These are phyloP conservation scores for Amanita pallidorosea DNA, from an alignment of 768 basidiomycete species.

Conservation along the genomic window DNA sequence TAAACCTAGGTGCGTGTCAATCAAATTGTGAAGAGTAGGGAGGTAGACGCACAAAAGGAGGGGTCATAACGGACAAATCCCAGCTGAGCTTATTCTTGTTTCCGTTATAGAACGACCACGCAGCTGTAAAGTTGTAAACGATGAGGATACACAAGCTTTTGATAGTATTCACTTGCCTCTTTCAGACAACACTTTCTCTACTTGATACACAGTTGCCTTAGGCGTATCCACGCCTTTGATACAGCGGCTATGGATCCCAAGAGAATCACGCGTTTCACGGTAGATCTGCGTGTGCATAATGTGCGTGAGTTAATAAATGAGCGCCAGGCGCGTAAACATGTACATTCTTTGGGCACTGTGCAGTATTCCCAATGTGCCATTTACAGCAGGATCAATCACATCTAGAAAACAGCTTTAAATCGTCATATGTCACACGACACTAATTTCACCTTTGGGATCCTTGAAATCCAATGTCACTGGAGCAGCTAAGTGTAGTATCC, in stretches of 20 bases:
- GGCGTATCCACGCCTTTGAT: conserved; percentile 32
- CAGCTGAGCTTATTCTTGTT: conserved; percentile 18
- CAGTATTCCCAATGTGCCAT: conserved; percentile 58
- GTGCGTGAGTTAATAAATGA: too few relatives aligned
- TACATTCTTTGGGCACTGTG: conserved; percentile 46
- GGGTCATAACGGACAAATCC: conserved; percentile 44
- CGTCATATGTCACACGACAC: too few relatives aligned
- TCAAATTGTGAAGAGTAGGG: background rate
- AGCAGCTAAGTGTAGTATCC: conserved; percentile 58
- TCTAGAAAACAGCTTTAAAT: conserved; percentile 22
- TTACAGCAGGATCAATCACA: conserved; percentile 58
- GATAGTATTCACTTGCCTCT: conserved; percentile 20
- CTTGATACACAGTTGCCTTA: conserved; percentile 35
- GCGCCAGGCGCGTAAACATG: conserved; percentile 11
- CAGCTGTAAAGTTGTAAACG: conserved; percentile 17
- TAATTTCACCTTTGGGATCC: conserved; percentile 24
- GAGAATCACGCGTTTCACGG: conserved; percentile 57
- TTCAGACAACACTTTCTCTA: conserved; percentile 62
- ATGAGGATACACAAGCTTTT: background rate
- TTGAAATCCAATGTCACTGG: conserved; percentile 38
- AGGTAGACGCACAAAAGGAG: conserved; percentile 31
- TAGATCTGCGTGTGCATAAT: conserved; percentile 7
- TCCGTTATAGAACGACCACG: conserved; percentile 28
- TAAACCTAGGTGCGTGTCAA: conserved; percentile 14
- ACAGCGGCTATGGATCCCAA: conserved; percentile 38